Evolutionary conservation across 2,329 filamentous ascomycete genomes (phyloP), one percentile per base, ranked within the genome.

Genomic region (Emmonsiellopsis sp.): DNA sequence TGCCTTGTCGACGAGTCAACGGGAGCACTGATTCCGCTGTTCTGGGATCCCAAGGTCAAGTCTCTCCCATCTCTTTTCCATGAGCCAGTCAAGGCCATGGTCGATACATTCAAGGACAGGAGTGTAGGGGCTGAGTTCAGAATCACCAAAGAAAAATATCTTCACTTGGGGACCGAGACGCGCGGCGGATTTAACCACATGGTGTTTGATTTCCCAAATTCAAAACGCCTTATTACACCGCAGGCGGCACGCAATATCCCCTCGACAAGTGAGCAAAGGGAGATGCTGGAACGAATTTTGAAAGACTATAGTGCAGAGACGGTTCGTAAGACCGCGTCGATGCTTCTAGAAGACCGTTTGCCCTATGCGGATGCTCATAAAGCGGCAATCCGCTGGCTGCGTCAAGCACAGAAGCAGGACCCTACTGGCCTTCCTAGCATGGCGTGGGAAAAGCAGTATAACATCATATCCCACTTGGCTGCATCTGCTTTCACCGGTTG

Each of bases 341-440:
- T 48, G 45, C 26, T 48, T 8, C 45, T 11, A 2, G 45, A 48
- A 16, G 37, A 48, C 31, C 45, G 45, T 16, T 31, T 48, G 2
- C 45, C 45, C n/a, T 26, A 48, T 16, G 45, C 45, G 35, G 31
- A 48, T 35, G 32, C 45, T 11, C 45, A 48, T 37, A 48, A 48
- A 15, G 45, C 31, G 1, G 45, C 45, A 3, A 48, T 48, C 37
- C 10, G 31, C 3, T 48, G 45, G 45, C 45, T 48, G 16, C 45
- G 34, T 48, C 9, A 48, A 10, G 45, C 35, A 34, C 45, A 37
- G 15, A 48, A 48, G 32, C 8, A 30, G 32, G 10, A 34, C 31
- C 9, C 31, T 37, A 20, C 10, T 48, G 45, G 10, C 32, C 37
- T 34, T 26, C n/a, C 5, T 9, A 16, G 15, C 32, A 9, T 20